These are phyloP conservation scores for Heliosperma pusillum DNA, from an alignment of 148 eudicot species.

Conservation along the genomic window DNA sequence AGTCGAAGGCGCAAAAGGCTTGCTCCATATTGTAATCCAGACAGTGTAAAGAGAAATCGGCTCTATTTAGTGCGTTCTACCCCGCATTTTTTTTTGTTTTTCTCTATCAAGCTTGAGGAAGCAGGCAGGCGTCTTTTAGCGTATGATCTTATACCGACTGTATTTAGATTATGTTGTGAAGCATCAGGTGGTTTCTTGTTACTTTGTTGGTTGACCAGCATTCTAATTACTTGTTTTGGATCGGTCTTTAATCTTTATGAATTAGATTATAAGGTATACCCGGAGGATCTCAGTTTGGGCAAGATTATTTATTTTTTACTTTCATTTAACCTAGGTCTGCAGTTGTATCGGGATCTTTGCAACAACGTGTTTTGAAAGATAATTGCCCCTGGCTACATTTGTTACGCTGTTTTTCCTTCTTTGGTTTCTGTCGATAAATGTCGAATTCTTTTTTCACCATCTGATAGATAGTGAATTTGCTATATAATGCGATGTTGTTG, in stretches of 20 bases:
- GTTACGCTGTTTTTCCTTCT: neutral
- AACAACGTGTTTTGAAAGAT: conserved; percentile 31
- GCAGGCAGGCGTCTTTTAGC: conserved; percentile 36
- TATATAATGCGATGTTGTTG: no score
- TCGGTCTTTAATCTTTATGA: conserved; percentile 38
- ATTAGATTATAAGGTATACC: conserved; percentile 38
- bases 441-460: neutral
- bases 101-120: conserved; percentile 41
- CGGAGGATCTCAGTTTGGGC: conserved; percentile 37
- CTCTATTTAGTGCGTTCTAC: conserved; percentile 23
- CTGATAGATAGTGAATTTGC: neutral
- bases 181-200: conserved; percentile 40
- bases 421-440: conserved; percentile 14
- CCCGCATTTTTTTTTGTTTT: conserved; percentile 21
- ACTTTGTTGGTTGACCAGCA: conserved; percentile 38
- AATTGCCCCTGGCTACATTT: conserved; percentile 14
- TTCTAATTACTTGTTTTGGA: conserved; percentile 40
- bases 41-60: conserved; percentile 34
- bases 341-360: conserved; percentile 21
- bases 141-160: conserved; percentile 30
- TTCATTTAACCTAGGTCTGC: conserved; percentile 19
- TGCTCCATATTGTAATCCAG: conserved; percentile 86
- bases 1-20: conserved; percentile 73
- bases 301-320: neutral
- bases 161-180: conserved; percentile 31